These are phyloP conservation scores for Mortierella sp. DNA, from an alignment of 371 early-diverging fungal genomes.

Conservation along the genomic window DNA sequence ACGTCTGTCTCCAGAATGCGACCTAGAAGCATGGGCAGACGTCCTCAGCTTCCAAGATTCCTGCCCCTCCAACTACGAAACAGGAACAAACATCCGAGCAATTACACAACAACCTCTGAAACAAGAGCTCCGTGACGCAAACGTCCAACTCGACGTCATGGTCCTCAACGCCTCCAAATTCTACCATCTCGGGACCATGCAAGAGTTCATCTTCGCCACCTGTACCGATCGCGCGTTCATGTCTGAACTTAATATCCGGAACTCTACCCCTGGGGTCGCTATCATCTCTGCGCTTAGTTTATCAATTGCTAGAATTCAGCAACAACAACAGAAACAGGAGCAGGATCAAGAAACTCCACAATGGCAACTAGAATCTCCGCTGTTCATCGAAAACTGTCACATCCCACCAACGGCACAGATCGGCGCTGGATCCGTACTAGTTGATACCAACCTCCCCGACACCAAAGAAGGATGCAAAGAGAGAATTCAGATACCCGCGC, in stretches of 20 bases:
- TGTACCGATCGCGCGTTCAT: conserved; percentile 43
- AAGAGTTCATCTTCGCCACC: conserved; percentile 42
- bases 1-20: conserved; percentile 32
- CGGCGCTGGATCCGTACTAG: conserved; percentile 20
- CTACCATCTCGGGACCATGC: conserved; percentile 59
- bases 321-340: background rate
- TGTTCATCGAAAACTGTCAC: conserved; percentile 29
- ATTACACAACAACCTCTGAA: conserved; percentile 14
- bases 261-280: conserved; percentile 11
- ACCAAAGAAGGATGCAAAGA: background rate
- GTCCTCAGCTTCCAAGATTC: conserved; percentile 41
- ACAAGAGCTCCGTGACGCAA: conserved; percentile 22
- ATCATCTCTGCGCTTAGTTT: background rate
- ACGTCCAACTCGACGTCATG: conserved; percentile 42
- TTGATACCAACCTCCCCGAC: conserved; percentile 26
- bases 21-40: conserved; percentile 60
- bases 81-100: background rate
- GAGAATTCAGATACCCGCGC: conserved; percentile 6
- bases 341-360: background rate
- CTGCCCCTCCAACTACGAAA: background rate
- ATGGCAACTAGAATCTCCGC: conserved; percentile 8
- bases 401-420: conserved; percentile 9
- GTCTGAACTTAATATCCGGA: conserved; percentile 38
- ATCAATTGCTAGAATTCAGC: background rate
- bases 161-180: conserved; percentile 60